phyloP scores from a whole-genome alignment of 2,329 filamentous ascomycete species.

The Fusarium sp. region DNA sequence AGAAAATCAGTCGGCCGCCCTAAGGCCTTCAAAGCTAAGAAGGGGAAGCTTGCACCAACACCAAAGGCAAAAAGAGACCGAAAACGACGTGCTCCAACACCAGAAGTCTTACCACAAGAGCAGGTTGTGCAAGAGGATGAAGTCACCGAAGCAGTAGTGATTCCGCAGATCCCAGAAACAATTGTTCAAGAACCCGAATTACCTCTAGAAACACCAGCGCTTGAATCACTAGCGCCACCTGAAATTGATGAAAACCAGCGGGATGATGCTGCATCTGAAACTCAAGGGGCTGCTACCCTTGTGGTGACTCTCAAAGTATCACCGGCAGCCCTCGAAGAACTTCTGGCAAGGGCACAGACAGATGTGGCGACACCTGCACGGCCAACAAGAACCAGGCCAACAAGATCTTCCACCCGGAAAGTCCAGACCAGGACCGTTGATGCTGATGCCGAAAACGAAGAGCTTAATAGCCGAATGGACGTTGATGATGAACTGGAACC shows the following conservation, averaged over 20 bases:
- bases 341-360: not conserved
- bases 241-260: not conserved
- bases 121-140: not conserved
- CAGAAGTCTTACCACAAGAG: not conserved
- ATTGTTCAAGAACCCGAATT: not conserved
- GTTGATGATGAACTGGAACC: not conserved
- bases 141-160: not conserved
- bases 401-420: conserved; percentile 25
- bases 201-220: not conserved
- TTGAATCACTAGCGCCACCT: not conserved
- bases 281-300: not conserved
- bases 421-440: not conserved
- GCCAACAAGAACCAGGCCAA: conserved; percentile 11
- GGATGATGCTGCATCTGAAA: not conserved
- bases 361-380: conserved; percentile 15
- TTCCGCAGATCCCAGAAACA: not conserved
- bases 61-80: conserved; percentile 12
- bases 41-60: conserved; percentile 3
- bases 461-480: not conserved
- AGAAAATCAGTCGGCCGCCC: conserved; percentile 45
- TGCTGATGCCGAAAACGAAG: not conserved
- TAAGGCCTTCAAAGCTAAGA: conserved; percentile 18
- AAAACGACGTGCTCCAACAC: not conserved
- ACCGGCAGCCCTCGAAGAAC: conserved; percentile 4
- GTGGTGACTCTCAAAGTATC: conserved; percentile 23